These are phyloP conservation scores for Komagataella populi DNA, from an alignment of 805 yeast genomes.

Conservation along the genomic window DNA sequence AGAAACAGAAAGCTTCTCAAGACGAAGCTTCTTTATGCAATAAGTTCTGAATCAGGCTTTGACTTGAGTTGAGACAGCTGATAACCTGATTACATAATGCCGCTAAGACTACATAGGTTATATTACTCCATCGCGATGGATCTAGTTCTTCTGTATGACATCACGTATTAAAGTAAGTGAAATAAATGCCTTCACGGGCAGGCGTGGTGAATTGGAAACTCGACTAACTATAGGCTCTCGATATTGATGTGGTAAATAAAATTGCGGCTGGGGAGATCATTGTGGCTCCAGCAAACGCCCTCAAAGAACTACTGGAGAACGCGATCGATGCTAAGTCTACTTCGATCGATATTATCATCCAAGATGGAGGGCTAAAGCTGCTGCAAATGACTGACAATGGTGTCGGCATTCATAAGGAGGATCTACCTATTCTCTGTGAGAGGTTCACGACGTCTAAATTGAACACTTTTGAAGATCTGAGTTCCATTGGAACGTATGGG, in stretches of 20 bases:
- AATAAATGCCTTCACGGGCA: not conserved
- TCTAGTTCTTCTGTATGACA: not conserved
- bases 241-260: conserved; percentile 62
- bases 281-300: conserved; percentile 85
- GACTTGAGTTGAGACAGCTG: conserved; percentile 44
- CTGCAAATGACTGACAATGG: conserved; percentile 90
- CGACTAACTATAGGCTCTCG: conserved; percentile 22
- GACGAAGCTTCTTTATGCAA: conserved; percentile 62
- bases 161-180: conserved; percentile 1
- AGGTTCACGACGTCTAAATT: conserved; percentile 89
- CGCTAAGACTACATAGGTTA: not conserved
- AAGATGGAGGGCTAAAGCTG: conserved; percentile 84
- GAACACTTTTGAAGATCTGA: conserved; percentile 58
- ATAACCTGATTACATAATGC: not conserved
- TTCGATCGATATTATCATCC: conserved; percentile 62
- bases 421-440: conserved; percentile 70
- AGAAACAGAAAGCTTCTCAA: conserved; percentile 39
- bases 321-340: conserved; percentile 78
- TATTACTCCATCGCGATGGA: not conserved
- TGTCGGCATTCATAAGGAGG: conserved; percentile 59
- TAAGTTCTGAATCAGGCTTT: conserved; percentile 75
- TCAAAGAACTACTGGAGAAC: conserved; percentile 88
- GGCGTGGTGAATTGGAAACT: not conserved
- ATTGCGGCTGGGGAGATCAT: conserved; percentile 98
- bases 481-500: conserved; percentile 67